Percentiles rank a stretch among this genome's conserved stretches.
These are phyloP conservation scores for Tothia fuscella DNA, from an alignment of 2,329 filamentous ascomycete genomes.

Conservation along the genomic window DNA sequence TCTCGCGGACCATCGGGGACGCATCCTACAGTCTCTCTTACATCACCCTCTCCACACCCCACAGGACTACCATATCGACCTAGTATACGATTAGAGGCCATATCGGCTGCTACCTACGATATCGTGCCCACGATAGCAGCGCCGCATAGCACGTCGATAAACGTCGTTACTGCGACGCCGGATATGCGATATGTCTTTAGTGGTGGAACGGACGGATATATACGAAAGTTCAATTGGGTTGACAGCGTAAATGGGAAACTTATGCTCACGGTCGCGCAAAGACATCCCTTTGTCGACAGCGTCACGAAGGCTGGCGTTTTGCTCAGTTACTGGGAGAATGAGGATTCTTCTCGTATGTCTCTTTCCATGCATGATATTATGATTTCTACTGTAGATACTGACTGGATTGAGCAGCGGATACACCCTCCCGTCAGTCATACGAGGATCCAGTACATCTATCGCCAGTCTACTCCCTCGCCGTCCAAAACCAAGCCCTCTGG, in stretches of 20 bases:
- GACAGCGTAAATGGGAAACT: constrained; percentile 93
- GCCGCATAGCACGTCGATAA: constrained; percentile 90
- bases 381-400: neutral
- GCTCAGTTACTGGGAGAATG: constrained; percentile 98
- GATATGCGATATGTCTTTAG: constrained; percentile 94
- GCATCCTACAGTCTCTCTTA: constrained; percentile 33
- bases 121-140: constrained; percentile 96
- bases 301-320: constrained; percentile 90
- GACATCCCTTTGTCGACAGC: constrained; percentile 93
- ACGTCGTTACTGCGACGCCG: constrained; percentile 79
- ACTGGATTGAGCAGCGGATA: constrained; percentile 7
- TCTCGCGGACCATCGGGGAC: constrained; percentile 1
- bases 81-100: constrained; percentile 60
- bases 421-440: neutral
- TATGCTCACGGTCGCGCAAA: constrained; percentile 84
- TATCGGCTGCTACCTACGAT: constrained; percentile 74
- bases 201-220: constrained; percentile 87
- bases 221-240: constrained; percentile 91
- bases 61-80: constrained; percentile 40
- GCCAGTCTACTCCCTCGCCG: constrained; percentile 86
- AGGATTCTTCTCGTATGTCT: constrained; percentile 50
- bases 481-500: constrained; percentile 85
- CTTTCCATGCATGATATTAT: constrained; percentile 5
- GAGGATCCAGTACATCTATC: constrained; percentile 39
- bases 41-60: constrained; percentile 33